Evolutionary conservation across 2,329 filamentous ascomycete species (phyloP), one percentile per base, ranked within the genome.

Genomic region (Aspergillus transmontanensis): DNA sequence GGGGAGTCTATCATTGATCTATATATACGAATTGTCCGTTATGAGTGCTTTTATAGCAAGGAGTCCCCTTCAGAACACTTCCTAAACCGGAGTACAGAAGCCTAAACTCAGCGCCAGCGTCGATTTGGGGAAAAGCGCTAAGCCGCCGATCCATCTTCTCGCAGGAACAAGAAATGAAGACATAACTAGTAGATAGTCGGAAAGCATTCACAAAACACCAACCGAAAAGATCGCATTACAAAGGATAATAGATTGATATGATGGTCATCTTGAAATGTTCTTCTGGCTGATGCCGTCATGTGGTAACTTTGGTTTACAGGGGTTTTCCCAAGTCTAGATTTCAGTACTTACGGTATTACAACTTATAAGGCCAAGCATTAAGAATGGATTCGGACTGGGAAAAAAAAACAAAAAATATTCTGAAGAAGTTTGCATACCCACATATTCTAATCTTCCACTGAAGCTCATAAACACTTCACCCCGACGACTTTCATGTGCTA

Each of bases 241-340:
- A 41, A 41, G 39, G 39, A 41, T 41, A 19, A 9, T 19, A 41
- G 6, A 9, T 41, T n/a, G 39, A 41, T 41, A 14, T 19, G 19
- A n/a, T 41, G 39, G 39, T 41, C 39, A 41, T 41, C 39, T n/a
- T n/a, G 36, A 41, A 41, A 41, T 28, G 45, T 26, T 48, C 12
- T 12, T 23, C 21, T 23, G 21, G 48, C 39, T 59, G 60, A 62
- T 55, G 56, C 60, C 41, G 60, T 62, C 60, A 62, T 59, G 56
- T 55, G 51, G 51, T 55, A 54, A 54, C 16, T 55, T 55, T 55
- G 5, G 4, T 23, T 26, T 39, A 11, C 21, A 23, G n/a, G 21
- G 10, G 11, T 7, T 5, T 7, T 1, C 26, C 26, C 21, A 54
- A 34, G 51, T 34, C 10, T 30, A 23, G 19, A 21, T 23, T 34